phyloP scores from a whole-genome alignment of 169 alveolate genomes.

The Eimeria brunetti region DNA sequence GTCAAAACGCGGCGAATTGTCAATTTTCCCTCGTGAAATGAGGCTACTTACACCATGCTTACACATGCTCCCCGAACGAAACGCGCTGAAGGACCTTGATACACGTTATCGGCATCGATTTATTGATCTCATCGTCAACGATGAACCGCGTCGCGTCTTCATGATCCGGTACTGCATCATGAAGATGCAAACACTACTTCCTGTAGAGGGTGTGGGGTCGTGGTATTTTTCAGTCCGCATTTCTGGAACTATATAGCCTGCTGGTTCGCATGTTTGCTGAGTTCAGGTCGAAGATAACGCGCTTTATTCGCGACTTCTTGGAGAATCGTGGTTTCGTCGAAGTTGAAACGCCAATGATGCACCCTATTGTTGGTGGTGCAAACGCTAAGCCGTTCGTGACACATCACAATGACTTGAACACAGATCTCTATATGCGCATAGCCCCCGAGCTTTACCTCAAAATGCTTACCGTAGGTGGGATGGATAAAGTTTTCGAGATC shows the following conservation, averaged over 20 bases:
- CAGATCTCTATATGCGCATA: slow-evolving; percentile 98
- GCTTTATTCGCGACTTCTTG: slow-evolving; percentile 91
- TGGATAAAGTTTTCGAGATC: slow-evolving; percentile 98
- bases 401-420: slow-evolving; percentile 97
- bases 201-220: not conserved
- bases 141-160: slow-evolving; percentile 92
- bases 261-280: not conserved
- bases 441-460: slow-evolving; percentile 99
- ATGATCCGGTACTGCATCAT: slow-evolving; percentile 88
- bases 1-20: slow-evolving; percentile 98
- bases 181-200: not conserved
- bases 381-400: slow-evolving; percentile 99
- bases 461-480: slow-evolving; percentile 97
- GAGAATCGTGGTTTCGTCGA: slow-evolving; percentile 97
- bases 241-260: not conserved
- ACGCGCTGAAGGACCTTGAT: slow-evolving; percentile 97
- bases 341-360: slow-evolving; percentile 99
- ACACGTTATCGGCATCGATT: slow-evolving; percentile 96
- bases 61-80: slow-evolving; percentile 98
- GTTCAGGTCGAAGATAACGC: slow-evolving; percentile 89
- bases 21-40: slow-evolving; percentile 94
- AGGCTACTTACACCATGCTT: slow-evolving; percentile 96
- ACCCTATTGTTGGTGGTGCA: slow-evolving; percentile 98
- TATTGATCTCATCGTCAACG: slow-evolving; percentile 97
- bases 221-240: not conserved